These are phyloP conservation scores for Starmerella sp. DNA, from an alignment of 805 yeast species.

Conservation along the genomic window DNA sequence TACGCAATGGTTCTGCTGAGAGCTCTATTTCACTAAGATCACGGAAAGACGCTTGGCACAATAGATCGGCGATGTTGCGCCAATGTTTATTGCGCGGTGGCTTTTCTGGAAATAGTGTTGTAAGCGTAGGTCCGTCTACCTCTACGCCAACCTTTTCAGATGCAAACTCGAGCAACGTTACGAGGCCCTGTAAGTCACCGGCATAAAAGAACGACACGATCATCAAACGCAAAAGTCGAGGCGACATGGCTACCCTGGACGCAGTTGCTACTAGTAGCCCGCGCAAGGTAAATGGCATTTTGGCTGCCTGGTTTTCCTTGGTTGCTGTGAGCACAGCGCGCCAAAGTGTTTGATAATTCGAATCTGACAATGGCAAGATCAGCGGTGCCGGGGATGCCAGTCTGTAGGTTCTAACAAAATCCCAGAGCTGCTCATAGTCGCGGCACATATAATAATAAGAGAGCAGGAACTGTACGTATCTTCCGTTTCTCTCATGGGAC, in stretches of 20 bases:
- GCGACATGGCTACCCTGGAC: not conserved
- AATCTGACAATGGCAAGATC: not conserved
- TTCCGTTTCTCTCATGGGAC: not conserved
- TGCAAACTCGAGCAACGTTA: slow-evolving; percentile 5
- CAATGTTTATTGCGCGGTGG: not conserved
- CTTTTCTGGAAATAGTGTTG: not conserved
- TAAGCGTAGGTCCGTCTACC: not conserved
- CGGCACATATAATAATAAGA: not conserved
- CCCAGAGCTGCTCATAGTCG: not conserved
- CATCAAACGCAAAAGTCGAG: not conserved
- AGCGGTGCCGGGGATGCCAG: not conserved
- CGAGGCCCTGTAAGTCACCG: slow-evolving; percentile 9
- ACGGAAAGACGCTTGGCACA: not conserved
- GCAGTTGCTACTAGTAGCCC: not conserved
- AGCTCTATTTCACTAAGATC: not conserved
- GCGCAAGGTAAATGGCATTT: not conserved
- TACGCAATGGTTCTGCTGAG: not conserved
- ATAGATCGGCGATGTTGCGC: not conserved
- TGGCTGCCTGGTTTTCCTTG: not conserved
- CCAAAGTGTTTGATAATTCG: slow-evolving; percentile 4
- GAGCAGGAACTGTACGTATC: slow-evolving; percentile 11
- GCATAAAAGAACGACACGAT: not conserved
- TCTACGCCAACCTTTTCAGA: not conserved
- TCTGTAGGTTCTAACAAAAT: not conserved
- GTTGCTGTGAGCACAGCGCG: not conserved